These are phyloP conservation scores for Euphrasia arctica DNA, from an alignment of 305 asterid species.

Conservation along the genomic window DNA sequence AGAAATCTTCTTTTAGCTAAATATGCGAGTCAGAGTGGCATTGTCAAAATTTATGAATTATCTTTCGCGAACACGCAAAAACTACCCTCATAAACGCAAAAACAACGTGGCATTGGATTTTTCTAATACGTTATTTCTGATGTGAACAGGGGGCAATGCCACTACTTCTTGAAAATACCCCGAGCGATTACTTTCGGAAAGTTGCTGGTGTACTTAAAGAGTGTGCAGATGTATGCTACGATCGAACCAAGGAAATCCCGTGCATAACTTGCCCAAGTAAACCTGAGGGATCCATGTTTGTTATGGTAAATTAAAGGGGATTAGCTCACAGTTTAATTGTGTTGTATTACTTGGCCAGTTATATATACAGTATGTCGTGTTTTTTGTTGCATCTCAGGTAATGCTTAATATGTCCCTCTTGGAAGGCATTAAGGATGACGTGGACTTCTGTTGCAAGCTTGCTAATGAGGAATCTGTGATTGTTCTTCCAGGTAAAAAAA, in stretches of 20 bases:
- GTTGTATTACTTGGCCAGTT: neutral
- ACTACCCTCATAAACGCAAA: too few relatives aligned
- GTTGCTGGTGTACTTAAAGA: slow-evolving; percentile 41
- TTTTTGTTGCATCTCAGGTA: slow-evolving; percentile 35
- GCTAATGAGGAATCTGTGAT: slow-evolving; percentile 70
- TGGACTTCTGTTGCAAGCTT: slow-evolving; percentile 61
- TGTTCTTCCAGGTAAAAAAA: slow-evolving; percentile 56
- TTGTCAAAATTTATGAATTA: neutral
- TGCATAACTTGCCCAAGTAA: slow-evolving; percentile 73
- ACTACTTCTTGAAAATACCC: slow-evolving; percentile 55
- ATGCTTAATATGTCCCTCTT: slow-evolving; percentile 46
- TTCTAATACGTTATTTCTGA: neutral
- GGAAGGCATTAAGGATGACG: slow-evolving; percentile 56
- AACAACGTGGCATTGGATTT: too few relatives aligned
- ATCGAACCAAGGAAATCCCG: slow-evolving; percentile 54
- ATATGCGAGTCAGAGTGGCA: neutral
- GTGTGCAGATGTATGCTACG: slow-evolving; percentile 49
- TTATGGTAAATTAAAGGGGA: slow-evolving; percentile 56
- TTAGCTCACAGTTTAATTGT: slow-evolving; percentile 1
- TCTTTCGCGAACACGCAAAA: too few relatives aligned
- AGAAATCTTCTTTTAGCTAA: too few relatives aligned
- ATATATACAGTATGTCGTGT: neutral
- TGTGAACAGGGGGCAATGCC: slow-evolving; percentile 69
- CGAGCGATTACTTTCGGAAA: slow-evolving; percentile 49
- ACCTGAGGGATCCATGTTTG: slow-evolving; percentile 89